Evolutionary conservation across 768 basidiomycete species (phyloP).

Genomic region (Galerina marginata): DNA sequence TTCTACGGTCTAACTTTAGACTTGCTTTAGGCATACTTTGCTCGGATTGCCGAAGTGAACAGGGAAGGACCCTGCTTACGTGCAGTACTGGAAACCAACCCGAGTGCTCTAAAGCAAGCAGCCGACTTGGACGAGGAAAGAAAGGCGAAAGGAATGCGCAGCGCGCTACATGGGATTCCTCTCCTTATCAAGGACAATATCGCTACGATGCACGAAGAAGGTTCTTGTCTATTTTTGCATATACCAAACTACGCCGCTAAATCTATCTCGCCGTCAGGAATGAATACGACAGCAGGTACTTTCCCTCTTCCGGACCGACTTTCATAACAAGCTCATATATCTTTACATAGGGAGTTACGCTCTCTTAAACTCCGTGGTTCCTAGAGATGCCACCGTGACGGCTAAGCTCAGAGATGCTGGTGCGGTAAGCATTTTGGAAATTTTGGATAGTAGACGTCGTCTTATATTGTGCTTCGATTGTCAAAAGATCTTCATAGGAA

Average conservation of each 20-base stretch:
- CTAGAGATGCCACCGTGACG: conserved; percentile 50
- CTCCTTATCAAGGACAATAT: conserved; percentile 60
- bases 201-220: conserved; percentile 48
- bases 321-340: no score
- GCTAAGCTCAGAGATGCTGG: conserved; percentile 47
- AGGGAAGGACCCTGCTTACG: conserved; percentile 57
- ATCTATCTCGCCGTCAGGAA: conserved; percentile 29
- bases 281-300: conserved; percentile 54
- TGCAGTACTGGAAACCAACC: conserved; percentile 63
- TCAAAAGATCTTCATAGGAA: conserved; percentile 38
- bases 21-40: conserved; percentile 58
- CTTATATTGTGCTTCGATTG: background rate
- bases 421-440: conserved; percentile 30
- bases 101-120: conserved; percentile 55
- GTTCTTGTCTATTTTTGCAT: conserved; percentile 19
- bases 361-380: conserved; percentile 46
- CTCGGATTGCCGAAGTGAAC: conserved; percentile 72
- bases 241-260: background rate
- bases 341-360: conserved; percentile 23
- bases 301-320: background rate
- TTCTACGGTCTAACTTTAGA: background rate
- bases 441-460: background rate
- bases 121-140: conserved; percentile 53
- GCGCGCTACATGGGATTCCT: conserved; percentile 59
- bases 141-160: conserved; percentile 43